Percentiles rank a stretch among this genome's conserved stretches.
phyloP scores from a whole-genome alignment of 2,329 filamentous ascomycete species.

The Scopulariopsis brevicaulis region DNA sequence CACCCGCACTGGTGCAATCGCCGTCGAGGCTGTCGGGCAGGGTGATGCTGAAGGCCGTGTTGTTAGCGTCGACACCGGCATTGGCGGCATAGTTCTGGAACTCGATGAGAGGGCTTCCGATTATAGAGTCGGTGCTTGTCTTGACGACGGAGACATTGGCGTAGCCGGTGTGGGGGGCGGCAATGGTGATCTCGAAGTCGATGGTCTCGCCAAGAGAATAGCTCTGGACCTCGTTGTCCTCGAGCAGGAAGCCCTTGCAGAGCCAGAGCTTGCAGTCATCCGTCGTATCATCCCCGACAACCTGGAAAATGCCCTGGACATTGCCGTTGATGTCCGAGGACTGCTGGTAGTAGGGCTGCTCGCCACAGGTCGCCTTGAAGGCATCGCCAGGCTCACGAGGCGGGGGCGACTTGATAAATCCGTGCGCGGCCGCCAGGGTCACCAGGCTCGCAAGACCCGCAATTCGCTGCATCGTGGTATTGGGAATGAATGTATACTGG shows the following conservation, averaged over 20 bases:
- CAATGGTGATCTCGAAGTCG: conserved; percentile 24
- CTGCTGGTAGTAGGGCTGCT: too few species aligned
- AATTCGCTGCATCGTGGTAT: too few species aligned
- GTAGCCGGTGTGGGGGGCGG: conserved; percentile 32
- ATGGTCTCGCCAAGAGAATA: conserved; percentile 30
- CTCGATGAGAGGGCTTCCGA: conserved; percentile 39
- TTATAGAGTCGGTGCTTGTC: conserved; percentile 35
- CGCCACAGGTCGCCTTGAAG: too few species aligned
- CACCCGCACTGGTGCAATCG: conserved; percentile 16
- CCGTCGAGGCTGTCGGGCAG: conserved; percentile 17
- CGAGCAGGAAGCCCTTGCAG: conserved; percentile 34
- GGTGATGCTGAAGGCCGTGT: conserved; percentile 30
- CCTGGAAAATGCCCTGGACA: too few species aligned
- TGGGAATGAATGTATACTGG: too few species aligned
- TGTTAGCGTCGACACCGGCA: conserved; percentile 22
- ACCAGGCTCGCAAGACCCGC: too few species aligned
- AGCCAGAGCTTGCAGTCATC: conserved; percentile 25
- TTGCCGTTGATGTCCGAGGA: too few species aligned
- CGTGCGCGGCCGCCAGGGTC: too few species aligned
- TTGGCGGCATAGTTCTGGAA: conserved; percentile 44
- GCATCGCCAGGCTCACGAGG: too few species aligned
- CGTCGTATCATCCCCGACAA: too few species aligned
- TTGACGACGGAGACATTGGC: conserved; percentile 48
- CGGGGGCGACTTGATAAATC: too few species aligned
- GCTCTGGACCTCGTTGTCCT: conserved; percentile 32